phyloP scores from a whole-genome alignment of 768 basidiomycete genomes.

The Mrakia frigida region DNA sequence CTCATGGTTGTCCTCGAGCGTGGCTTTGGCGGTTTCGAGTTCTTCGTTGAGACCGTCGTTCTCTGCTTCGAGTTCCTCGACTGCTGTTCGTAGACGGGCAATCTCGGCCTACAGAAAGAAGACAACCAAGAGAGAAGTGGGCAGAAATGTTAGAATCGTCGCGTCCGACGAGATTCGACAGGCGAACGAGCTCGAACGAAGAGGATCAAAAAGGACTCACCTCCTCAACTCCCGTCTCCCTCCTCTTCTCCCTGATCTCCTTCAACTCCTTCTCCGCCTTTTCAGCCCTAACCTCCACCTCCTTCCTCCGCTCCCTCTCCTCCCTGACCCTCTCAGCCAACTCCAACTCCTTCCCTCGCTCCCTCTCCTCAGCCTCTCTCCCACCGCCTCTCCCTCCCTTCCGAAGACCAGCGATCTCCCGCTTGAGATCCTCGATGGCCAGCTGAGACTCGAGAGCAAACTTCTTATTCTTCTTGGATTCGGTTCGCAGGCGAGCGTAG shows the following conservation, averaged over 20 bases:
- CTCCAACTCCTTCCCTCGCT: conserved; percentile 58
- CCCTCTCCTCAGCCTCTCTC: conserved; percentile 16
- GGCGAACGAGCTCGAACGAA: no score
- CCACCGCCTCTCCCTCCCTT: background rate
- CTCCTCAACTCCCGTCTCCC: conserved; percentile 6
- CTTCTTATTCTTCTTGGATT: conserved; percentile 87
- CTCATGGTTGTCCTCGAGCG: conserved; percentile 57
- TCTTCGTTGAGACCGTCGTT: conserved; percentile 42
- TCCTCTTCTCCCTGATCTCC: conserved; percentile 73
- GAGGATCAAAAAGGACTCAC: background rate
- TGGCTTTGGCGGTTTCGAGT: conserved; percentile 47
- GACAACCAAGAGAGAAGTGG: no score
- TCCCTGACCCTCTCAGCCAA: conserved; percentile 60
- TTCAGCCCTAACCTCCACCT: conserved; percentile 31
- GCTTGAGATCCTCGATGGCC: conserved; percentile 51
- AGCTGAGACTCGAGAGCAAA: conserved; percentile 63
- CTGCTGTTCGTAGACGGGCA: conserved; percentile 62
- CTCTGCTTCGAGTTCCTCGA: conserved; percentile 49
- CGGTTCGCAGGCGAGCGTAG: conserved; percentile 79
- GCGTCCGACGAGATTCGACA: no score
- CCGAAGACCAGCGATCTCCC: conserved; percentile 43
- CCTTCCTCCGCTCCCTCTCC: conserved; percentile 58
- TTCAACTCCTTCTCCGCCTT: conserved; percentile 53
- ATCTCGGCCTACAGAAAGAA: conserved; percentile 57
- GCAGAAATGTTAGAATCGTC: no score